Evolutionary conservation across 2,329 filamentous ascomycete genomes (phyloP).

Genomic region (Monosporascus cannonballus): DNA sequence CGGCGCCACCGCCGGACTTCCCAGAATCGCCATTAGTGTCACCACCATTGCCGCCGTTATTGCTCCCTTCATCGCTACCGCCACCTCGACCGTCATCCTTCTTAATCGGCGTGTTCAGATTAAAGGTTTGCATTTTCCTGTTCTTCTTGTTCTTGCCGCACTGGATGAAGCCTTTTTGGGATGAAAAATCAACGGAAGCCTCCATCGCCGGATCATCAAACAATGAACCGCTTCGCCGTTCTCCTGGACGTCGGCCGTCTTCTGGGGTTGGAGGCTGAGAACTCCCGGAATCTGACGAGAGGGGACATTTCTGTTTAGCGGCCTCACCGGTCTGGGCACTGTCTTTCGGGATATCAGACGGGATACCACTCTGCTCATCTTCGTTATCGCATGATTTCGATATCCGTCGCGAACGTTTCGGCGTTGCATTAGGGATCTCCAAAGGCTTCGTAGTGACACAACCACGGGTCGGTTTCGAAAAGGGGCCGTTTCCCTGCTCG

Average conservation of each 20-base stretch:
- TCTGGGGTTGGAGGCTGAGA: slow-evolving; percentile 16
- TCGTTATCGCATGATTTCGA: slow-evolving; percentile 13
- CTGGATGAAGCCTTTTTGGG: slow-evolving; percentile 47
- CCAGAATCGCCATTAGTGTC: slow-evolving; percentile 28
- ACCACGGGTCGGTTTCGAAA: slow-evolving; percentile 3
- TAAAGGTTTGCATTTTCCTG: slow-evolving; percentile 8
- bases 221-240: slow-evolving; percentile 26
- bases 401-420: slow-evolving; percentile 29
- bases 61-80: slow-evolving; percentile 20
- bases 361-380: slow-evolving; percentile 1
- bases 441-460: slow-evolving; percentile 18
- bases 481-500: slow-evolving; percentile 11
- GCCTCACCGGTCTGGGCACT: slow-evolving; percentile 13
- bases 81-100: slow-evolving; percentile 29
- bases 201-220: slow-evolving; percentile 40
- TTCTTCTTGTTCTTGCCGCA: slow-evolving; percentile 49
- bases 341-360: slow-evolving; percentile 11
- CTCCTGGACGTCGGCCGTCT: slow-evolving; percentile 15
- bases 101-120: slow-evolving; percentile 24
- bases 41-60: slow-evolving; percentile 23
- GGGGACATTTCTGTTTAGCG: slow-evolving; percentile 22
- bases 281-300: slow-evolving; percentile 14
- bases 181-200: slow-evolving; percentile 51
- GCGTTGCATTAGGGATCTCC: slow-evolving; percentile 25
- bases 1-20: slow-evolving; percentile 20